phyloP scores from a whole-genome alignment of 2,329 filamentous ascomycete species.

The Fusarium sp. region DNA sequence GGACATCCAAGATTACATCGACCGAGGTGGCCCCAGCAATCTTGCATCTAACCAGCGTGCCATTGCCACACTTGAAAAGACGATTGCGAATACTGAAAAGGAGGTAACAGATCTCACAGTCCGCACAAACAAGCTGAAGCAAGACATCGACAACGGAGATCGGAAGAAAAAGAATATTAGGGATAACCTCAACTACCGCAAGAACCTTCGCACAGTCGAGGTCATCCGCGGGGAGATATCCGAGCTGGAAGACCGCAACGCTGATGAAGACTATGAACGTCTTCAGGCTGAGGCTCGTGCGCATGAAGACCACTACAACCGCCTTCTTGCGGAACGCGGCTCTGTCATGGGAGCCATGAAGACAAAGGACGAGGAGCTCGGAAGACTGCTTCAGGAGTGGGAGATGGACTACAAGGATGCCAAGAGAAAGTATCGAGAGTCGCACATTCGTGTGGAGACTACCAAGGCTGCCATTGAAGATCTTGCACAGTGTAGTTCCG shows the following conservation, averaged over 20 bases:
- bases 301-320: conserved; percentile 76
- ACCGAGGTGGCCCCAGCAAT: conserved; percentile 78
- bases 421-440: conserved; percentile 82
- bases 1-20: conserved; percentile 84
- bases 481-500: conserved; percentile 82
- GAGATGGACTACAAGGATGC: conserved; percentile 89
- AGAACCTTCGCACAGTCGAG: conserved; percentile 76
- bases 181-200: conserved; percentile 90
- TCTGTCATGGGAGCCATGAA: conserved; percentile 83
- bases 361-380: conserved; percentile 85
- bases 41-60: conserved; percentile 77
- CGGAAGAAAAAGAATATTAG: conserved; percentile 87
- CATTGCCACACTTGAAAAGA: conserved; percentile 74
- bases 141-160: conserved; percentile 82
- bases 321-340: conserved; percentile 78
- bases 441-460: conserved; percentile 89
- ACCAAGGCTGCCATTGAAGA: conserved; percentile 95
- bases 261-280: conserved; percentile 82
- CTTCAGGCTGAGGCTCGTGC: conserved; percentile 77
- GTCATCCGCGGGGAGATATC: conserved; percentile 76
- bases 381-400: conserved; percentile 80
- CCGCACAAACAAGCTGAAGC: conserved; percentile 81
- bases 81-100: conserved; percentile 73
- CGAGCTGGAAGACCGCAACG: conserved; percentile 82
- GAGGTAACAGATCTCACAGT: conserved; percentile 76